phyloP scores from a whole-genome alignment of 169 alveolate species.

The Eimeria maxima region DNA sequence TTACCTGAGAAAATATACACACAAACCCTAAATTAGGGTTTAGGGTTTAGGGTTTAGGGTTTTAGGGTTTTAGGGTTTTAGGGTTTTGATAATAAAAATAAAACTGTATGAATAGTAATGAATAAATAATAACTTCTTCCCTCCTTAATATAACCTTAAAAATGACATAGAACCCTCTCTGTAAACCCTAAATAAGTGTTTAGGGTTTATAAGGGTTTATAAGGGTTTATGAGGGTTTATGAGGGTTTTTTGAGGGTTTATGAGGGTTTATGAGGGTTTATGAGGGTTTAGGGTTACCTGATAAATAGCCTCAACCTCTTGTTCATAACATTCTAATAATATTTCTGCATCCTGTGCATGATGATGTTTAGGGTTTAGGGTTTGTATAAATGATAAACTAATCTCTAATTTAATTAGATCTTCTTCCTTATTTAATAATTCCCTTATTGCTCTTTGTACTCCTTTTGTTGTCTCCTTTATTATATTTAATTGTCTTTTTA shows the following conservation, averaged over 20 bases:
- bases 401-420: conserved; percentile 88
- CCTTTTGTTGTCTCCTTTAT: conserved; percentile 87
- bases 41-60: conserved; percentile 39
- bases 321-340: conserved; percentile 89
- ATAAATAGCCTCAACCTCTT: conserved; percentile 89
- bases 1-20: neutral
- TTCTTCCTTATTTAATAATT: conserved; percentile 87
- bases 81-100: too few species aligned
- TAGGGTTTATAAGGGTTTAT: too few species aligned
- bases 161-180: too few species aligned
- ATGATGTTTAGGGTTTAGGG: conserved; percentile 85
- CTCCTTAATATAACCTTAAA: too few species aligned
- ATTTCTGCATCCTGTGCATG: conserved; percentile 88
- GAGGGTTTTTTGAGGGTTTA: too few species aligned
- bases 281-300: conserved; percentile 64
- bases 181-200: too few species aligned
- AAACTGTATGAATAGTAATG: too few species aligned
- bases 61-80: too few species aligned
- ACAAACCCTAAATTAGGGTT: neutral
- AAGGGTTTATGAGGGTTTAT: too few species aligned
- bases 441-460: conserved; percentile 87
- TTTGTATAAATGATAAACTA: conserved; percentile 87
- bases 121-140: too few species aligned
- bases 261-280: too few species aligned
- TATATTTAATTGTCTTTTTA: conserved; percentile 86